These are phyloP conservation scores for Cystofilobasidium bisporidii DNA, from an alignment of 768 basidiomycete species.

Conservation along the genomic window DNA sequence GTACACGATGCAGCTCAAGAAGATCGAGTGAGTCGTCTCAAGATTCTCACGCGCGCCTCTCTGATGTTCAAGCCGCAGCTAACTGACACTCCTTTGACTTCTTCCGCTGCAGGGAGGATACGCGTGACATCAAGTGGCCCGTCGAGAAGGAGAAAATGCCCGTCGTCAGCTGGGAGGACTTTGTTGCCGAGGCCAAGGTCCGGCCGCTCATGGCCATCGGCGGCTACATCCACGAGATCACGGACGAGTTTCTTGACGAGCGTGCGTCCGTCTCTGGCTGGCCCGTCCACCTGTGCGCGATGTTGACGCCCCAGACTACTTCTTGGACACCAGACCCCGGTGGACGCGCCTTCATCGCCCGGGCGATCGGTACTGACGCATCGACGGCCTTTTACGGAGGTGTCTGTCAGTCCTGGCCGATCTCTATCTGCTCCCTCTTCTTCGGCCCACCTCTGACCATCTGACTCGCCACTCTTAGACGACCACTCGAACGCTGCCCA, in stretches of 20 bases:
- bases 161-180: conserved; percentile 77
- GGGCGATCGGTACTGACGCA: conserved; percentile 80
- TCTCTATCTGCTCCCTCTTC: too few species aligned
- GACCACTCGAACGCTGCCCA: conserved; percentile 82
- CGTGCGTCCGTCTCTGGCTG: neutral
- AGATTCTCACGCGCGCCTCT: neutral
- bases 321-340: conserved; percentile 56
- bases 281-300: neutral
- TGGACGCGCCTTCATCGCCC: conserved; percentile 69
- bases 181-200: conserved; percentile 61
- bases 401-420: too few species aligned
- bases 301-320: neutral
- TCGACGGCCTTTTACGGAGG: conserved; percentile 91
- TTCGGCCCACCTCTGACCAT: too few species aligned
- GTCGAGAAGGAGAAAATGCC: conserved; percentile 63
- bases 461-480: too few species aligned
- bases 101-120: conserved; percentile 45
- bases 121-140: conserved; percentile 72
- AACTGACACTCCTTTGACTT: neutral
- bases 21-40: conserved; percentile 47
- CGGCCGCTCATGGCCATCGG: conserved; percentile 76
- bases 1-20: conserved; percentile 87
- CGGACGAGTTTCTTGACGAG: neutral
- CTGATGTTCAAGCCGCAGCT: neutral
- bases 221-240: conserved; percentile 53